Conservation (phyloP, 352 stramenopile genomes). For the Globisporangium irregulare region DNA sequence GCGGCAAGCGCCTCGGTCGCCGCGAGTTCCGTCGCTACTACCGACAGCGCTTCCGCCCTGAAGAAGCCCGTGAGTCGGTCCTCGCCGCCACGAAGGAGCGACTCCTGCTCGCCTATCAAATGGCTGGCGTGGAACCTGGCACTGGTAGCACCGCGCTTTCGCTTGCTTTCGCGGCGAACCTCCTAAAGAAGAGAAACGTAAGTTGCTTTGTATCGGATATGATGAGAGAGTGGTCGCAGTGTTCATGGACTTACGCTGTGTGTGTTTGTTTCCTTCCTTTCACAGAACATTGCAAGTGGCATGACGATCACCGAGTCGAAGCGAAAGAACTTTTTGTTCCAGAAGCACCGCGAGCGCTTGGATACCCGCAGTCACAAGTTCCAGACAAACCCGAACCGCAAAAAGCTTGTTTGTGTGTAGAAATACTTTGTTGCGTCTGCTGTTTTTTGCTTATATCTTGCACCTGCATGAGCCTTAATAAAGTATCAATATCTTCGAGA, state of each 20-base stretch:
- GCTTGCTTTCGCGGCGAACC: constrained; percentile 77
- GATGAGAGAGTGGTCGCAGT: neutral
- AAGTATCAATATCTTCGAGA: constrained; percentile 18
- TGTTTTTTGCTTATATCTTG: constrained; percentile 8
- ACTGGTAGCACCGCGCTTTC: constrained; percentile 65
- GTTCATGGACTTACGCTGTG: neutral
- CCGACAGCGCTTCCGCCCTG: constrained; percentile 82
- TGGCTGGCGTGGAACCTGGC: constrained; percentile 59
- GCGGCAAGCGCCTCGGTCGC: constrained; percentile 81
- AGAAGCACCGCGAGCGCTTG: constrained; percentile 78
- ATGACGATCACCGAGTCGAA: constrained; percentile 72
- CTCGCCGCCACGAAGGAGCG: constrained; percentile 77
- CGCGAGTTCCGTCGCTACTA: constrained; percentile 90
- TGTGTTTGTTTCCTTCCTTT: constrained; percentile 7
- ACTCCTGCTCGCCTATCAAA: constrained; percentile 71
- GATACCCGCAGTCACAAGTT: constrained; percentile 84
- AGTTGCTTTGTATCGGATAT: constrained; percentile 15
- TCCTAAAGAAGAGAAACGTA: constrained; percentile 74
- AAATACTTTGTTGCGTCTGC: constrained; percentile 14
- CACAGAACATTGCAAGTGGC: constrained; percentile 69
- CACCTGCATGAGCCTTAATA: constrained; percentile 8
- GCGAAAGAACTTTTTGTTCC: constrained; percentile 66
- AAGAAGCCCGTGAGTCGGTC: constrained; percentile 73
- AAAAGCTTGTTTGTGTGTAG: constrained; percentile 77
- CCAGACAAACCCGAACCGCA: constrained; percentile 80